These are phyloP conservation scores for Thermoascus crustaceus DNA, from an alignment of 2,329 filamentous ascomycete genomes.

Conservation along the genomic window DNA sequence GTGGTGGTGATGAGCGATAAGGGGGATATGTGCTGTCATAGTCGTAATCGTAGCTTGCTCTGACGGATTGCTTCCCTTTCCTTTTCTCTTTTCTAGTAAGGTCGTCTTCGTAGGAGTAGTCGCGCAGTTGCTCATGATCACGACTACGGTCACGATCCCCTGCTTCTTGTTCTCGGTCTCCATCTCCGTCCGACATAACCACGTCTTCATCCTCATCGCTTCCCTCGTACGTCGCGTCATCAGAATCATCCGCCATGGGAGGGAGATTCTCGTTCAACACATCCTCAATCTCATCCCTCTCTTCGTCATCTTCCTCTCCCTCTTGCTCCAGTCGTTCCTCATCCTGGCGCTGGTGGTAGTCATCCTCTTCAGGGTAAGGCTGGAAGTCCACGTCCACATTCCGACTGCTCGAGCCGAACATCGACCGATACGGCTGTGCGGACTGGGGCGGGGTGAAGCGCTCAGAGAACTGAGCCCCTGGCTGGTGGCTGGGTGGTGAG, in stretches of 20 bases:
- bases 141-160: no score
- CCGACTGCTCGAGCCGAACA: slow-evolving; percentile 21
- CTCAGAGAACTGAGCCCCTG: neutral
- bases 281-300: slow-evolving; percentile 6
- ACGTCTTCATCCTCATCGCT: slow-evolving; percentile 11
- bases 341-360: no score
- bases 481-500: neutral
- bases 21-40: no score
- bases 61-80: neutral
- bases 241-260: slow-evolving; percentile 13
- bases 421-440: slow-evolving; percentile 21
- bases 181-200: slow-evolving; percentile 9
- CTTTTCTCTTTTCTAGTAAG: neutral
- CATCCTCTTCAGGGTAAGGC: slow-evolving; percentile 7
- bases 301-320: slow-evolving; percentile 12
- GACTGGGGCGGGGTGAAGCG: slow-evolving; percentile 16
- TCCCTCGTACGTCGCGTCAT: slow-evolving; percentile 18
- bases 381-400: slow-evolving; percentile 14
- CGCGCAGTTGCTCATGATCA: no score
- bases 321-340: slow-evolving; percentile 3
- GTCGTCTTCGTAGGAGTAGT: neutral
- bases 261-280: slow-evolving; percentile 14
- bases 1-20: no score
- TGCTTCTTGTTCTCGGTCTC: no score
- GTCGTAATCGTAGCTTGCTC: no score